Conservation (phyloP, 1,139 yeast species). For the Lodderomyces elongisporus region DNA sequence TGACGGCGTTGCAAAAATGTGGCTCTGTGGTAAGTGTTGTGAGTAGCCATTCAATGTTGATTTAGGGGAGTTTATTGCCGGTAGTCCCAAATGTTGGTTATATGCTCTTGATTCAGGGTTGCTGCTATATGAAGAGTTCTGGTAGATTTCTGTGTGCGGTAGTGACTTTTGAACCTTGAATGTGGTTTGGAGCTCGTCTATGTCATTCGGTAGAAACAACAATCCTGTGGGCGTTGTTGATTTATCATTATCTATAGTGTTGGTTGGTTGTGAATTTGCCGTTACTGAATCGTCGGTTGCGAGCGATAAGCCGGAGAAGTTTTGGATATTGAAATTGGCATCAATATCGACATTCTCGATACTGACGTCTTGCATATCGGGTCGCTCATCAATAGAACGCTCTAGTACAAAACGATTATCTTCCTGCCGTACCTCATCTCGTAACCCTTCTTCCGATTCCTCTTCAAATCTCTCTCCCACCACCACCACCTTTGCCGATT, state of each 20-base stretch:
- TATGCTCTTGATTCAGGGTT: background rate
- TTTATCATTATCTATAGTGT: slow-evolving; percentile 4
- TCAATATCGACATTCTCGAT: slow-evolving; percentile 9
- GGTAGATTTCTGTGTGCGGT: background rate
- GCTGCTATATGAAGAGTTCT: background rate
- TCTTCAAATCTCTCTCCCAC: background rate
- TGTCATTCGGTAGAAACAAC: slow-evolving; percentile 8
- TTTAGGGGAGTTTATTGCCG: background rate
- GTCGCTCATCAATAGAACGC: slow-evolving; percentile 11
- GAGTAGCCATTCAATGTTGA: too few relatives aligned
- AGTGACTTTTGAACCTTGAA: slow-evolving; percentile 26
- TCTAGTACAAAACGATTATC: too few relatives aligned
- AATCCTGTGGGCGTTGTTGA: slow-evolving; percentile 7
- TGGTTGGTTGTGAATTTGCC: slow-evolving; percentile 5
- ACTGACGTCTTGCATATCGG: slow-evolving; percentile 11
- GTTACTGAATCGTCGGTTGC: slow-evolving; percentile 2
- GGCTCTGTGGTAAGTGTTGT: too few relatives aligned
- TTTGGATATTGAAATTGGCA: slow-evolving; percentile 1
- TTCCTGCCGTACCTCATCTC: too few relatives aligned
- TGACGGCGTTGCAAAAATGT: too few relatives aligned
- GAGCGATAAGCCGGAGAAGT: slow-evolving; percentile 7
- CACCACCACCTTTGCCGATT: background rate
- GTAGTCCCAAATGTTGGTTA: background rate
- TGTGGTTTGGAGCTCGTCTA: slow-evolving; percentile 10
- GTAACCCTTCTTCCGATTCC: too few relatives aligned